Evolutionary conservation across 139 green algal species (phyloP), one percentile per base, ranked within the genome.

Genomic region (Chlamydomonas incerta): DNA sequence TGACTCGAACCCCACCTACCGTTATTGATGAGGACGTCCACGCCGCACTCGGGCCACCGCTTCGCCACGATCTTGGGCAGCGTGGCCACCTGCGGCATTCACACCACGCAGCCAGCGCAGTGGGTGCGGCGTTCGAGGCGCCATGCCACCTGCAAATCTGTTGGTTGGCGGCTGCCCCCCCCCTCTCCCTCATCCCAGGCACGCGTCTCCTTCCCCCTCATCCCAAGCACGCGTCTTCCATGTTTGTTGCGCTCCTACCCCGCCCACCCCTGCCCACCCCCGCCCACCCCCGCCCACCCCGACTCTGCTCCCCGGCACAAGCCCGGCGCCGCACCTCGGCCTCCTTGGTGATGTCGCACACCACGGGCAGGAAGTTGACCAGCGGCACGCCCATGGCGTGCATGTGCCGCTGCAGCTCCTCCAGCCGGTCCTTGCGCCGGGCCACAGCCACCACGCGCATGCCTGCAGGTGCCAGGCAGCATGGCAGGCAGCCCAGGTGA

Each of bases 321-420:
- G 31, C 66, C 23, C 14, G 5, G 9, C 13, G 31, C 18, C 77
- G 31, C 35, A 91, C 92, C 88, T 94, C 90, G 3, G 81, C 89
- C 52, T 96, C 95, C 86, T 96, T 96, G 5, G 95, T 95, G 20
- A 97, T 90, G 88, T 98, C 95, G 80, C 93, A 96, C 50, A 97
- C 94, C 15, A 98, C 92, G 0, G 95, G 95, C 76, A 98, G 90
- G 90, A 98, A 97, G 81, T 94, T 89, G 5, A 82, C 74, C 10
- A 90, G 86, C 23, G 92, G 82, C 47, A 96, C 87, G 23, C 93
- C 93, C 37, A 90, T 80, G 0, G 71, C 81, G 41, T 93, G 83
- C 63, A 97, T 88, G 37, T 86, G 82, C 23, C 89, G 69, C 90
- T 97, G 94, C 75, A 98, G 92, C 63, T 91, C 85, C 86, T 98